Base-by-base conservation (phyloP, 2,329 filamentous ascomycete species). In the Colletotrichum truncatum region DNA sequence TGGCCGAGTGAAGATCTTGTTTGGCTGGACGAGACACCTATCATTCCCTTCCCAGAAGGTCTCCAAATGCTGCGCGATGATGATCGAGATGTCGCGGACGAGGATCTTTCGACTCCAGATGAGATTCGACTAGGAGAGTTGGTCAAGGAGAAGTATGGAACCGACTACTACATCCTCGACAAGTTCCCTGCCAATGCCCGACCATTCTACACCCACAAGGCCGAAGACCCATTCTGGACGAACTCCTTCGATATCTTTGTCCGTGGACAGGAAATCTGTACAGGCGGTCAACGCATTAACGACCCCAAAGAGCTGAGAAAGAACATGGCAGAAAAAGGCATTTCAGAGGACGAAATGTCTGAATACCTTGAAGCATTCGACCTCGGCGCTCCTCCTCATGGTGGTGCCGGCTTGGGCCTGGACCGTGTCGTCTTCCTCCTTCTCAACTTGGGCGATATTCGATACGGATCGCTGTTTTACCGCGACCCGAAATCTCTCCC, bases 221-320 rank as follows among this genome's bases (percentile, higher is more conserved):
- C 90, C 2, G 83, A 90, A 14, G 88, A 97, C 72, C 82, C 87
- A 11, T 84, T 86, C 32, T 88, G 89, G 75, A 98, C 94, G 53
- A 97, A 97, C 75, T 97, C 94, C 0, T 98, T 97, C 72, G 94
- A 98, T 75, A 97, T 98, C 63, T 98, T 98, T 80, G 86, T 97
- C 43, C 91, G 94, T 28, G 94, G 94, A 1, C 94, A 98, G 74
- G 94, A 98, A 76, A 96, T 98, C 62, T 89, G 95, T 46, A 95
- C 93, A 1, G 94, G 94, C 71, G 94, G 94, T 7, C 94, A 98
- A 78, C 93, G 94, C 87, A 97, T 98, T 68, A 92, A 98, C 75
- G 90, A 96, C 67, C 86, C 92, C 0, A 80, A 84, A 4, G 86
- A 92, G 74, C 83, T 98, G n/a, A 86, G 90, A 45, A 85, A 91